Base-by-base conservation (phyloP, 306 rosid species). In the Cotoneaster glaucophyllus region DNA sequence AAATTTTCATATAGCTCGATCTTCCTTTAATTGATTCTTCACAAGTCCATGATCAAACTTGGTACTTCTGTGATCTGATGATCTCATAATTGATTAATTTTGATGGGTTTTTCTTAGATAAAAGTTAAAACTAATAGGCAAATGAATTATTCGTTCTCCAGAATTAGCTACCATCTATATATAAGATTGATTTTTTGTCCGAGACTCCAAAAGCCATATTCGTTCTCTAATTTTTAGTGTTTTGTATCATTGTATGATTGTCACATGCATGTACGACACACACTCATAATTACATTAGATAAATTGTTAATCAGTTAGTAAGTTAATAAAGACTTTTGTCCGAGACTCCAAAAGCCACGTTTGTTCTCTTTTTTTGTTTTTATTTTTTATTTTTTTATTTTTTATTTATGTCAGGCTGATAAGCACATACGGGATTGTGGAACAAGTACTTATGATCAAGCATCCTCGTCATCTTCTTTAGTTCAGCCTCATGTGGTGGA, bases 381-480 rank as follows among this genome's bases (percentile, higher is more conserved):
- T 32, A 0, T 31, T 31, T 31, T 31, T 4, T 32, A 32, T 32
- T 32, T 0, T 13, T 13, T 43, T 13, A 6, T 24, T 4, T 48
- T 9, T 8, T 21, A n/a, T 19, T 56, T n/a, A 69, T 74, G 28
- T 45, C 68, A 86, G 89, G 85, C 25, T 57, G 41, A 53, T 52
- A 78, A 62, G 64, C 31, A 67, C 56, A 77, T 43, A 64, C 29
- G 68, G 75, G 64, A 83, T 4, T 83, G 29, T 17, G 59, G 45
- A 50, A 13, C 59, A 39, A 57, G 66, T 24, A n/a, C 29, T 86
- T 77, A 39, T 85, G 85, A 87, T 84, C 86, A 70, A 80, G 74
- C 74, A 74, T 71, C 21, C 39, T 54, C 50, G 54, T 45, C 68
- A 4, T 74, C 57, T 48, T 78, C 75, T 80, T 62, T 81, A 79